phyloP scores from a whole-genome alignment of 2,329 filamentous ascomycete genomes.

The Aschersonia sp. region DNA sequence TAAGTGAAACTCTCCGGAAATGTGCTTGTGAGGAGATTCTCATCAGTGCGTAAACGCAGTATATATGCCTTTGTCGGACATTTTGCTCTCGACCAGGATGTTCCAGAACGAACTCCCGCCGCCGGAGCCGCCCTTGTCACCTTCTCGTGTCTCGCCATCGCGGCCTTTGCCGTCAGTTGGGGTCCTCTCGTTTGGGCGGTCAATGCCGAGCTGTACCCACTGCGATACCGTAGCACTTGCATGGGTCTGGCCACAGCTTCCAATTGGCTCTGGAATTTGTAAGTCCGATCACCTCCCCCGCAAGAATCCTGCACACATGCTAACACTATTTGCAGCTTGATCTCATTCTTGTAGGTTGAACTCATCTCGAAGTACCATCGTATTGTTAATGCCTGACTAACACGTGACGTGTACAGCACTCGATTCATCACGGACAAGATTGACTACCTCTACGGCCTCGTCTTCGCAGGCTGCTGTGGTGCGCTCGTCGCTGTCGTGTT shows the following conservation, averaged over 20 bases:
- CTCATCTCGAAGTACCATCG: background rate
- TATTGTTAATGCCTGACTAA: no score
- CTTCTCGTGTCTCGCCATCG: slow-evolving; percentile 56
- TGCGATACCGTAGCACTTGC: slow-evolving; percentile 36
- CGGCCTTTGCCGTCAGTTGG: slow-evolving; percentile 54
- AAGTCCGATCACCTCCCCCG: slow-evolving; percentile 5
- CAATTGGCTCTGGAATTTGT: slow-evolving; percentile 55
- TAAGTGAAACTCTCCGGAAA: slow-evolving; percentile 9
- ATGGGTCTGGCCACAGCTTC: slow-evolving; percentile 41
- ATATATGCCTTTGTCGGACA: slow-evolving; percentile 35
- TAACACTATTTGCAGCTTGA: slow-evolving; percentile 14
- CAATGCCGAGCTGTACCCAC: slow-evolving; percentile 49
- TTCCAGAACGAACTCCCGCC: slow-evolving; percentile 28
- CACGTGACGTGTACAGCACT: slow-evolving; percentile 23
- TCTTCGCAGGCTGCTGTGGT: slow-evolving; percentile 55
- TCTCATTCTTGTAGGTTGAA: slow-evolving; percentile 28
- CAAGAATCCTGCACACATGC: background rate
- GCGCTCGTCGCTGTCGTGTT: slow-evolving; percentile 51
- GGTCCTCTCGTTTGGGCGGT: slow-evolving; percentile 55
- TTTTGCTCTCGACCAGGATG: slow-evolving; percentile 23
- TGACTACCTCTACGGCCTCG: slow-evolving; percentile 54
- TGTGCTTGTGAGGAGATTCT: no score
- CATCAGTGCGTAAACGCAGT: slow-evolving; percentile 6
- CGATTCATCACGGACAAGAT: slow-evolving; percentile 60
- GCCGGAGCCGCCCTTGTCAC: slow-evolving; percentile 48